Evolutionary conservation across 75 land plant species (phyloP).

Genomic region (Selaginella tamariscina): DNA sequence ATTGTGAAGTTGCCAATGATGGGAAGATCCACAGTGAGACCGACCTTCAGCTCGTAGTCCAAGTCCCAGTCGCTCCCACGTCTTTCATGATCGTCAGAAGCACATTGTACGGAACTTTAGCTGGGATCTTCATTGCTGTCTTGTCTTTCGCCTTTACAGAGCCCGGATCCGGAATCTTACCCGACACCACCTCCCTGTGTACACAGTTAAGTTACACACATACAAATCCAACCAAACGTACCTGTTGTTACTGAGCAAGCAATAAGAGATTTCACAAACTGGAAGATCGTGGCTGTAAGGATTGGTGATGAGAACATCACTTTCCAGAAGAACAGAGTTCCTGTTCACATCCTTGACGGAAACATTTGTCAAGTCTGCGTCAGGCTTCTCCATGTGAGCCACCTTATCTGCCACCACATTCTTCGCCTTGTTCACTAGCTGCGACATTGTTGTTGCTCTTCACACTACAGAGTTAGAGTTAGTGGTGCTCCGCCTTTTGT

Average conservation of each 20-base stretch:
- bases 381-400: slow-evolving; percentile 56
- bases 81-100: slow-evolving; percentile 51
- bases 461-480: no score
- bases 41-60: slow-evolving; percentile 52
- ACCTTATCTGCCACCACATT: slow-evolving; percentile 46
- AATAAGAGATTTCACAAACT: slow-evolving; percentile 59
- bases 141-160: slow-evolving; percentile 38
- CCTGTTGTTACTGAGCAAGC: slow-evolving; percentile 55
- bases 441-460: slow-evolving; percentile 32
- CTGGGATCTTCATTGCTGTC: slow-evolving; percentile 40
- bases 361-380: slow-evolving; percentile 44
- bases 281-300: slow-evolving; percentile 67
- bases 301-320: slow-evolving; percentile 42
- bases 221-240: slow-evolving; percentile 8
- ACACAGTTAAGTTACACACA: neutral
- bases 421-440: slow-evolving; percentile 60
- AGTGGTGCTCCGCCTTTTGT: no score
- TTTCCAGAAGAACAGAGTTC: slow-evolving; percentile 30
- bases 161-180: slow-evolving; percentile 61
- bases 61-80: slow-evolving; percentile 77
- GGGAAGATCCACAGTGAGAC: slow-evolving; percentile 53
- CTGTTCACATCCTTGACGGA: slow-evolving; percentile 37
- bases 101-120: slow-evolving; percentile 47
- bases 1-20: slow-evolving; percentile 64
- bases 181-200: slow-evolving; percentile 53